Evolutionary conservation across 805 yeast genomes (phyloP).

Genomic region (Starmera pachycereana): DNA sequence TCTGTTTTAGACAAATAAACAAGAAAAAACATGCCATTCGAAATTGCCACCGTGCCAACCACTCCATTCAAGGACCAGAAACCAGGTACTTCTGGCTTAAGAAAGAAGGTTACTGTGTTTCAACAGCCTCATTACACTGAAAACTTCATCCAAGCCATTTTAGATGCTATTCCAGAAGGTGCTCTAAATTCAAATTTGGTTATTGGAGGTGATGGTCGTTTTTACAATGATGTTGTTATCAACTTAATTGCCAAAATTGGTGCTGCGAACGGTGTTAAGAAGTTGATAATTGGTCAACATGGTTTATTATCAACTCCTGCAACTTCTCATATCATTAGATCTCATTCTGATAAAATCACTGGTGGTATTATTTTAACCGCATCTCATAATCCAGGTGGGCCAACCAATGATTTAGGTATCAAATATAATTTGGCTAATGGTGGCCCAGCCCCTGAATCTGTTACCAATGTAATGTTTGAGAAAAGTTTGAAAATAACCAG

Average conservation of each 20-base stretch:
- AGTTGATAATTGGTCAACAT: conserved; percentile 76
- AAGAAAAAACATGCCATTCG: conserved; percentile 4
- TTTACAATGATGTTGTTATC: conserved; percentile 72
- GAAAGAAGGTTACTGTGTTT: conserved; percentile 85
- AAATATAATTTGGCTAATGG: conserved; percentile 93
- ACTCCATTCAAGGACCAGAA: conserved; percentile 82
- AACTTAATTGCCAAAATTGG: conserved; percentile 74
- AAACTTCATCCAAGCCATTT: conserved; percentile 82
- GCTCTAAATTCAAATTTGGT: conserved; percentile 63
- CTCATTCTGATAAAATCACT: conserved; percentile 44
- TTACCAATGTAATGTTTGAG: conserved; percentile 80
- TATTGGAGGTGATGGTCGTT: conserved; percentile 96
- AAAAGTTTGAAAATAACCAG: conserved; percentile 44
- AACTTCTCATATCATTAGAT: conserved; percentile 86
- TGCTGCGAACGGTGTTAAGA: conserved; percentile 85
- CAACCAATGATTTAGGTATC: conserved; percentile 84
- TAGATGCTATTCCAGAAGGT: conserved; percentile 89
- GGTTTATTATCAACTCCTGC: conserved; percentile 95
- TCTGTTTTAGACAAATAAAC: neutral
- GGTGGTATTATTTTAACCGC: conserved; percentile 97
- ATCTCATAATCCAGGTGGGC: conserved; percentile 97
- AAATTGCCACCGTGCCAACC: conserved; percentile 37
- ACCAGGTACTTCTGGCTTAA: conserved; percentile 95
- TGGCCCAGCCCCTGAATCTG: conserved; percentile 96
- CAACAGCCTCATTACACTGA: conserved; percentile 75